These are phyloP conservation scores for Paxillus ammoniavirescens DNA, from an alignment of 768 basidiomycete genomes.

Conservation along the genomic window DNA sequence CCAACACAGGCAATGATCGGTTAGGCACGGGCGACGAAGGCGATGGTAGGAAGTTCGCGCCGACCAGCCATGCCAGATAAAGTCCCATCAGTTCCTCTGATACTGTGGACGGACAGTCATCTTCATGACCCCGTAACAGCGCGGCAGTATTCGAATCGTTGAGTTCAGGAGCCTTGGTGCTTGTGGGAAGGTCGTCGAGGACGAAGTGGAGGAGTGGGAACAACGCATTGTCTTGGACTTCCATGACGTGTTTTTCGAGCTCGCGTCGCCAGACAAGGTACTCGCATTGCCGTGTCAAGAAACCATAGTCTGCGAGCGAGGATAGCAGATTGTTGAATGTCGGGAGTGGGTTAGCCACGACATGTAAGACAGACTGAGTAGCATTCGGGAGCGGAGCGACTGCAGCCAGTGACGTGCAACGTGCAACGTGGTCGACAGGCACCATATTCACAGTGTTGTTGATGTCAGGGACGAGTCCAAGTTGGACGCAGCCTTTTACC, in stretches of 20 bases:
- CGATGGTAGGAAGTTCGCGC: constrained; percentile 73
- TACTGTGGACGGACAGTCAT: constrained; percentile 55
- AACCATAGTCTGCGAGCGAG: constrained; percentile 77
- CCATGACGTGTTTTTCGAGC: constrained; percentile 94
- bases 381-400: constrained; percentile 52
- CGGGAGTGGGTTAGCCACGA: constrained; percentile 82
- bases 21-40: no score
- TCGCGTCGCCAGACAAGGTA: constrained; percentile 90
- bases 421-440: constrained; percentile 94
- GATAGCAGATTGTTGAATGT: constrained; percentile 87
- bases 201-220: constrained; percentile 98
- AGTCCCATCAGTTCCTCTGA: constrained; percentile 74
- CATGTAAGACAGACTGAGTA: constrained; percentile 66
- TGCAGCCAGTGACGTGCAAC: constrained; percentile 72
- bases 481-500: constrained; percentile 97
- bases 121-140: constrained; percentile 47
- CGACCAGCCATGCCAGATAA: constrained; percentile 91
- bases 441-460: constrained; percentile 99
- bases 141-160: constrained; percentile 82
- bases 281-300: constrained; percentile 72
- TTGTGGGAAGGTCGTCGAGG: constrained; percentile 94
- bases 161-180: constrained; percentile 89
- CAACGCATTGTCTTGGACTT: constrained; percentile 92
- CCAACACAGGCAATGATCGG: no score
- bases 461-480: constrained; percentile 95